A percentile compares a stretch with the other conserved stretches of the same genome.
phyloP scores from a whole-genome alignment of 306 rosid species.

The Gastrolobium bilobum region DNA sequence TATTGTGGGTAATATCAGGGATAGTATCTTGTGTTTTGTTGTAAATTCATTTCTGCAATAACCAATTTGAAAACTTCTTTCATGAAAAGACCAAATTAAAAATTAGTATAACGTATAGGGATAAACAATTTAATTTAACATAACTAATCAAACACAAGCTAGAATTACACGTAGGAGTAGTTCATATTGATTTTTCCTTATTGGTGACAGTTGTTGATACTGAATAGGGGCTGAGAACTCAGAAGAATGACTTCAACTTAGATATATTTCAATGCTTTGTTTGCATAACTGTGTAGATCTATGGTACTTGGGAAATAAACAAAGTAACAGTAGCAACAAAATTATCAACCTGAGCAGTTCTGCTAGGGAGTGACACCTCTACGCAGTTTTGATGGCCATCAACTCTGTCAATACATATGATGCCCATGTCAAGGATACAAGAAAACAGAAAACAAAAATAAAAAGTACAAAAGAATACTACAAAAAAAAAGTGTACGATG shows the following conservation, averaged over 20 bases:
- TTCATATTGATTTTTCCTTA: too few species aligned
- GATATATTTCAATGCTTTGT: conserved; percentile 13
- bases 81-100: too few species aligned
- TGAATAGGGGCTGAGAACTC: neutral
- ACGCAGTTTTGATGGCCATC: conserved; percentile 85
- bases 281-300: neutral
- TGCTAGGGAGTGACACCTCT: conserved; percentile 76
- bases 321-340: conserved; percentile 38
- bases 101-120: too few species aligned
- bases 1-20: too few species aligned
- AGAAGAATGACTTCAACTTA: neutral
- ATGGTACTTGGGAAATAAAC: conserved; percentile 4
- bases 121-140: too few species aligned
- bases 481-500: neutral
- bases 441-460: neutral
- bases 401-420: conserved; percentile 58
- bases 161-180: too few species aligned
- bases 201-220: neutral
- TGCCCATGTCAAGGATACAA: conserved; percentile 19
- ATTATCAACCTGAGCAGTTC: conserved; percentile 88
- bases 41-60: too few species aligned
- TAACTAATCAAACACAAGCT: too few species aligned
- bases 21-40: too few species aligned
- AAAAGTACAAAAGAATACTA: neutral
- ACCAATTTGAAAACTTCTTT: too few species aligned